Evolutionary conservation across 2,329 filamentous ascomycete species (phyloP), one percentile per base, ranked within the genome.

Genomic region (Paraphaeosphaeria minitans): DNA sequence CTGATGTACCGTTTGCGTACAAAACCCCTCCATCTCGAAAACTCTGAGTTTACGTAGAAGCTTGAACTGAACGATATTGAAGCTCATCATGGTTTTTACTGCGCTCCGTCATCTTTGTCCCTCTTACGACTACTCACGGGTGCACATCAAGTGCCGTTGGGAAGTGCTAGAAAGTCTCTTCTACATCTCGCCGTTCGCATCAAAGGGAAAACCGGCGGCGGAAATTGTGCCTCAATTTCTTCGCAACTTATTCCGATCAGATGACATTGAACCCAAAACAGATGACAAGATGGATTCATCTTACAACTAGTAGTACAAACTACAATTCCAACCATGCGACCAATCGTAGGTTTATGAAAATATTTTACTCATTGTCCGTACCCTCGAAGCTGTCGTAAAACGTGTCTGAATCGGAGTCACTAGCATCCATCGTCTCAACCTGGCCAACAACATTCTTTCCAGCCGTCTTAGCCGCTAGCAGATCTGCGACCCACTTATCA

Each of bases 401-500:
- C 29, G 29, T 31, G 29, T 31, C 29, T 8, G 29, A 31, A 8
- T 31, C 10, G 29, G 8, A 31, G 8, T 31, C 29, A 27, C 6
- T 6, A 27, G 29, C 7, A 31, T 2, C 29, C 29, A 8, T 27
- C 24, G 24, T 27, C 24, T 6, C 24, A 27, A 6, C 24, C 24
- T 8, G 9, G 29, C 39, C 19, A 8, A 50, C 29, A n/a, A 50
- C 4, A 19, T 24, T 50, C 31, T 50, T 39, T 8, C 47, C 47
- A 14, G n/a, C 12, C 16, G 31, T 19, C 31, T 39, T 50, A 14
- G 47, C 31, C 6, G 31, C 31, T 4, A 39, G 19, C 10, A 50
- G n/a, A 13, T 50, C 33, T 8, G n/a, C 19, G 6, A 37, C 31
- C 81, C 82, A 85, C 49, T 56, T 64, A 16, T 65, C 71, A 6